A percentile compares a stretch with the other conserved stretches of the same genome.
Evolutionary conservation across 2,329 filamentous ascomycete genomes (phyloP).

Genomic region (Phaeosphaeriaceae sp.): DNA sequence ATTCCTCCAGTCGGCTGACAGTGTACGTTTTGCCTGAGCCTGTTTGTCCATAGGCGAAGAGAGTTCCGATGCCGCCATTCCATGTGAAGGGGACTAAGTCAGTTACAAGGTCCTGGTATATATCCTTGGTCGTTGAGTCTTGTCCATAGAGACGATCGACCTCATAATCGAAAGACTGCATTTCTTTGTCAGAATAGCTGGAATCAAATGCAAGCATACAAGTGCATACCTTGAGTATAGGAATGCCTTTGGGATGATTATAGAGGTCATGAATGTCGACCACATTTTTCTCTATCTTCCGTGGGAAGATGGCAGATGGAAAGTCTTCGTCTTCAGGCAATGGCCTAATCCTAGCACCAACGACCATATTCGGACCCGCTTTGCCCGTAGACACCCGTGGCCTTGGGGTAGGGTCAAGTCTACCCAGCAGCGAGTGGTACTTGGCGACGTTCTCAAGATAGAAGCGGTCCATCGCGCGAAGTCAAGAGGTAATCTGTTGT

Average conservation of each 20-base stretch:
- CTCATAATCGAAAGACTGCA: conserved; percentile 21
- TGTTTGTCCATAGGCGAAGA: conserved; percentile 93
- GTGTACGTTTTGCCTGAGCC: conserved; percentile 98
- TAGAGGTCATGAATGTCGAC: conserved; percentile 29
- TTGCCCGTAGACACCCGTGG: conserved; percentile 17
- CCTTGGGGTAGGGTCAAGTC: conserved; percentile 20
- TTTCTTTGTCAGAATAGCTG: conserved; percentile 9
- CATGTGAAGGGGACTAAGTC: conserved; percentile 56
- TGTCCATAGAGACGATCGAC: conserved; percentile 24
- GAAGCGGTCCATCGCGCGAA: conserved; percentile 18
- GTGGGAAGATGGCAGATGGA: conserved; percentile 20
- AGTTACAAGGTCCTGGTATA: conserved; percentile 53
- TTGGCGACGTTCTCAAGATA: conserved; percentile 20
- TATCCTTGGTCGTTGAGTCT: conserved; percentile 43
- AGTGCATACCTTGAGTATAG: conserved; percentile 20
- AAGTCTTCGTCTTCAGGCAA: conserved; percentile 17
- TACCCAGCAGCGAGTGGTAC: conserved; percentile 18
- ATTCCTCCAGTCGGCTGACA: conserved; percentile 51
- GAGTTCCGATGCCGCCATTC: conserved; percentile 57
- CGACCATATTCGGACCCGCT: conserved; percentile 18
- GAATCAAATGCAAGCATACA: conserved; percentile 1
- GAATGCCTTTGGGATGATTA: conserved; percentile 21
- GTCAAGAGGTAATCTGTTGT: not conserved
- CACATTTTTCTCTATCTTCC: conserved; percentile 18
- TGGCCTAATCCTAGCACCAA: conserved; percentile 23